These are phyloP conservation scores for Arthrobotrys sphaeroides DNA, from an alignment of 2,329 filamentous ascomycete genomes.

Conservation along the genomic window DNA sequence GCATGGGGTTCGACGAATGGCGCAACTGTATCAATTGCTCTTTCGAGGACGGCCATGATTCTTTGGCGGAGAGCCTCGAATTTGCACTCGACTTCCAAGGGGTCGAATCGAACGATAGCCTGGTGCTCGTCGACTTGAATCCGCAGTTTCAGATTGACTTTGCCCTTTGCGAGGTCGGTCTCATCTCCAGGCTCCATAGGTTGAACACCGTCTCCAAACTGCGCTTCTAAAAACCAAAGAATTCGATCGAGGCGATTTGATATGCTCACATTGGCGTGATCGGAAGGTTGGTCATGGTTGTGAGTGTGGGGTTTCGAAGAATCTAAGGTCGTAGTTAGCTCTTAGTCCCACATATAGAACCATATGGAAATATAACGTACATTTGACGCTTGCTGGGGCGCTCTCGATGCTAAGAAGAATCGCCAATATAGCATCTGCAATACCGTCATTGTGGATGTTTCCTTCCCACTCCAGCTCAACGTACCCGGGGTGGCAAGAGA, in stretches of 20 bases:
- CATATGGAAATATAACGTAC: conserved; percentile 65
- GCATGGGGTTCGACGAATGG: conserved; percentile 65
- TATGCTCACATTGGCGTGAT: conserved; percentile 75
- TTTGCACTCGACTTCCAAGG: conserved; percentile 85
- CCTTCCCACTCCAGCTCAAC: conserved; percentile 97
- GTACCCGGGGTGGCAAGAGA: conserved; percentile 82
- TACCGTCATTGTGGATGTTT: conserved; percentile 95
- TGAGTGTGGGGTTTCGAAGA: conserved; percentile 68
- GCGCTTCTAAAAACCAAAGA: conserved; percentile 94
- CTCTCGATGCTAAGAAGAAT: conserved; percentile 91
- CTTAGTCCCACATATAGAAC: conserved; percentile 58
- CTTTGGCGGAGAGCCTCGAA: conserved; percentile 82
- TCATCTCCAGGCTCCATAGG: conserved; percentile 73
- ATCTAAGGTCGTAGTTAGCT: conserved; percentile 18
- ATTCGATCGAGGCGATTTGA: conserved; percentile 83
- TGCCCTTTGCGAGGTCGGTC: conserved; percentile 60
- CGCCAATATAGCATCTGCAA: conserved; percentile 96
- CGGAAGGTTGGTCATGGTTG: conserved; percentile 69
- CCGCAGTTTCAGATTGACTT: conserved; percentile 59
- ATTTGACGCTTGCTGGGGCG: conserved; percentile 92
- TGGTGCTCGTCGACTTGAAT: conserved; percentile 88
- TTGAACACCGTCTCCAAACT: conserved; percentile 87
- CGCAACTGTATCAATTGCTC: conserved; percentile 85
- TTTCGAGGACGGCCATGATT: conserved; percentile 87
- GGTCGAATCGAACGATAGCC: conserved; percentile 90